Evolutionary conservation across 257 asterid genomes (phyloP).

Genomic region (Misopates orontium): DNA sequence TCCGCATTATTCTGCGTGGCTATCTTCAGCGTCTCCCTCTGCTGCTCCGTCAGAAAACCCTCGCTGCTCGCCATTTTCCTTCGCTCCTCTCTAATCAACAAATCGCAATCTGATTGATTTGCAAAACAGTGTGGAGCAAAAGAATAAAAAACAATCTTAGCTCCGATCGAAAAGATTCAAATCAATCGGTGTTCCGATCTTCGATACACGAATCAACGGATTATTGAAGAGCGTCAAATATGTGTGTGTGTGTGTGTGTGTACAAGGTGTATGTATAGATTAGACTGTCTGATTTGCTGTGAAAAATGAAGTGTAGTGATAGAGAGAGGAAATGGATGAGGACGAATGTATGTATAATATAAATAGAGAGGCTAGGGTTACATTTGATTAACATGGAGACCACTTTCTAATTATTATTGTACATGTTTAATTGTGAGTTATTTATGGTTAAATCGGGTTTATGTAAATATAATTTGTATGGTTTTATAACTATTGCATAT

Average conservation of each 20-base stretch:
- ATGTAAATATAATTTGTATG: too few relatives aligned
- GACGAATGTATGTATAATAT: slow-evolving; percentile 25
- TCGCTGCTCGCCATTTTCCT: slow-evolving; percentile 67
- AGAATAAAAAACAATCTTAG: slow-evolving; percentile 46
- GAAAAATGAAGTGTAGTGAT: slow-evolving; percentile 25
- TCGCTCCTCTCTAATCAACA: slow-evolving; percentile 30
- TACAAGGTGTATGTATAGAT: slow-evolving; percentile 11
- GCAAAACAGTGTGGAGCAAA: slow-evolving; percentile 37
- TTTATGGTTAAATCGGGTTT: too few relatives aligned
- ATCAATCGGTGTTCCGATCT: slow-evolving; percentile 43
- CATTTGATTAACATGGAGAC: too few relatives aligned
- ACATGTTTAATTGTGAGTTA: too few relatives aligned
- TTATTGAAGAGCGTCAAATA: slow-evolving; percentile 30
- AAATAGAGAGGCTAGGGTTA: slow-evolving; percentile 64
- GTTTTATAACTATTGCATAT: too few relatives aligned
- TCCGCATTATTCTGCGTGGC: slow-evolving; percentile 80
- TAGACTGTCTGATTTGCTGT: too few relatives aligned
- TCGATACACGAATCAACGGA: slow-evolving; percentile 32
- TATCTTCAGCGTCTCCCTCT: slow-evolving; percentile 74
- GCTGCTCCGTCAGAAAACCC: slow-evolving; percentile 88
- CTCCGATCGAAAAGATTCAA: slow-evolving; percentile 66
- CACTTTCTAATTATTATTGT: background rate
- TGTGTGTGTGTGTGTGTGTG: slow-evolving; percentile 13
- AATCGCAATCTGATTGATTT: slow-evolving; percentile 35
- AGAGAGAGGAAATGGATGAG: slow-evolving; percentile 52